Conservation (phyloP, 306 rosid genomes). For the Geum urbanum region DNA sequence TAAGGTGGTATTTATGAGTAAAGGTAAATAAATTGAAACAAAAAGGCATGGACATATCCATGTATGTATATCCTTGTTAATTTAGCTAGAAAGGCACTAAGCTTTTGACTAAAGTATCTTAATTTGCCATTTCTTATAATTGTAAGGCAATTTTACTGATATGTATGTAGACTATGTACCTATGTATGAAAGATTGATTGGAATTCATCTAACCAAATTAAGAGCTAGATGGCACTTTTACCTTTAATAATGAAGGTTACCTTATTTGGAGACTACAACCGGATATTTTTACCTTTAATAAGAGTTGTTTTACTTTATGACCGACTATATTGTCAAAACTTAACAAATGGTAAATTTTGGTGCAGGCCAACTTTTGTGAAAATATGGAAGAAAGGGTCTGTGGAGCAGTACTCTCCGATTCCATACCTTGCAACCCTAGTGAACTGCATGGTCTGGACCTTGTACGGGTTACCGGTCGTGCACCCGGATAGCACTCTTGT, state of each 20-base stretch:
- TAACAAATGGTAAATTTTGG: neutral
- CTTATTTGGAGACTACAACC: neutral
- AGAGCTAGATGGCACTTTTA: neutral
- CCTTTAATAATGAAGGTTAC: neutral
- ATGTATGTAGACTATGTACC: neutral
- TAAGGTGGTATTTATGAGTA: neutral
- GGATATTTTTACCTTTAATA: neutral
- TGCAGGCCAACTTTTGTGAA: slow-evolving; percentile 63
- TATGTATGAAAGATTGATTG: neutral
- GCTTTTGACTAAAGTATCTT: neutral
- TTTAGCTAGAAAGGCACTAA: neutral
- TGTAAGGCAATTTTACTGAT: neutral
- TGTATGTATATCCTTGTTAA: neutral
- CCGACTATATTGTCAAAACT: neutral
- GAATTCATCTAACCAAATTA: neutral
- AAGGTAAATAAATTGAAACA: neutral
- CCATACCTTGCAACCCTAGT: slow-evolving; percentile 77
- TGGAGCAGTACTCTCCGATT: slow-evolving; percentile 67
- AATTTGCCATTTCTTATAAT: neutral
- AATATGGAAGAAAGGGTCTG: slow-evolving; percentile 72
- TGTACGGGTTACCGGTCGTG: slow-evolving; percentile 78
- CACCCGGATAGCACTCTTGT: slow-evolving; percentile 61
- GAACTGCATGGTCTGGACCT: slow-evolving; percentile 86
- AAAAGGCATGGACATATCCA: neutral
- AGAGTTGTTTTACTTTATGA: neutral